A percentile compares a stretch with the other conserved stretches of the same genome.
Evolutionary conservation across 2,329 filamentous ascomycete species (phyloP).

Genomic region (Curvularia lunata): DNA sequence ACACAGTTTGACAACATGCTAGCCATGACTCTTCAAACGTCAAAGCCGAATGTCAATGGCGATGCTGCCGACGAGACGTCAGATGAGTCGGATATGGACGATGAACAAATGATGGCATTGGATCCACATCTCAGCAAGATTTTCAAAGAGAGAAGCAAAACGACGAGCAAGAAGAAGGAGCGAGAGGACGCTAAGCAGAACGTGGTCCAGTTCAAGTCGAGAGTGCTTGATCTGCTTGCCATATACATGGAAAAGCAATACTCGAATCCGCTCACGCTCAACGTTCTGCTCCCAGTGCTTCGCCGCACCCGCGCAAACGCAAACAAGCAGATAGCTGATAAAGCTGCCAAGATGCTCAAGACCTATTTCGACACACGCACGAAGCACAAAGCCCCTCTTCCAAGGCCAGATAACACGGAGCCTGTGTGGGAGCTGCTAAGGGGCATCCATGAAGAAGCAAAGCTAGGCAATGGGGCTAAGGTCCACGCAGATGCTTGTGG

Average conservation of each 20-base stretch:
- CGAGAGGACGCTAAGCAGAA: slow-evolving; percentile 86
- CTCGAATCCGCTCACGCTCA: slow-evolving; percentile 69
- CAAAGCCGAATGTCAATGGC: slow-evolving; percentile 61
- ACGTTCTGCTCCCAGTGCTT: slow-evolving; percentile 77
- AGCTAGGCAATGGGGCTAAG: slow-evolving; percentile 67
- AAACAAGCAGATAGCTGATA: slow-evolving; percentile 75
- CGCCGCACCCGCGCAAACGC: slow-evolving; percentile 76
- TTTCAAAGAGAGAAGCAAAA: slow-evolving; percentile 77
- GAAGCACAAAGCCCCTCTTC: slow-evolving; percentile 55
- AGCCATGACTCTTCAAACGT: slow-evolving; percentile 75
- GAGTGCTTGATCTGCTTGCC: slow-evolving; percentile 84
- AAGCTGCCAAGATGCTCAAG: slow-evolving; percentile 74
- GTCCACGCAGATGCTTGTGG: slow-evolving; percentile 78
- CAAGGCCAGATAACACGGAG: slow-evolving; percentile 52
- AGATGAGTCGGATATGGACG: slow-evolving; percentile 82
- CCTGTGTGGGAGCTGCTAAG: slow-evolving; percentile 64
- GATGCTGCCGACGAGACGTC: slow-evolving; percentile 66
- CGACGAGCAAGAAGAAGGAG: slow-evolving; percentile 74
- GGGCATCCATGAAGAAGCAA: slow-evolving; percentile 72
- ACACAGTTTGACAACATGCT: slow-evolving; percentile 76
- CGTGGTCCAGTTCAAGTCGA: slow-evolving; percentile 93
- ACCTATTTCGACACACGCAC: slow-evolving; percentile 71
- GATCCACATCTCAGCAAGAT: slow-evolving; percentile 84
- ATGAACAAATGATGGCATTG: slow-evolving; percentile 91
- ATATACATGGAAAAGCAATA: slow-evolving; percentile 84